A percentile compares a stretch with the other conserved stretches of the same genome.
Evolutionary conservation across 169 alveolate species (phyloP).

Genomic region (Theileria equi): DNA sequence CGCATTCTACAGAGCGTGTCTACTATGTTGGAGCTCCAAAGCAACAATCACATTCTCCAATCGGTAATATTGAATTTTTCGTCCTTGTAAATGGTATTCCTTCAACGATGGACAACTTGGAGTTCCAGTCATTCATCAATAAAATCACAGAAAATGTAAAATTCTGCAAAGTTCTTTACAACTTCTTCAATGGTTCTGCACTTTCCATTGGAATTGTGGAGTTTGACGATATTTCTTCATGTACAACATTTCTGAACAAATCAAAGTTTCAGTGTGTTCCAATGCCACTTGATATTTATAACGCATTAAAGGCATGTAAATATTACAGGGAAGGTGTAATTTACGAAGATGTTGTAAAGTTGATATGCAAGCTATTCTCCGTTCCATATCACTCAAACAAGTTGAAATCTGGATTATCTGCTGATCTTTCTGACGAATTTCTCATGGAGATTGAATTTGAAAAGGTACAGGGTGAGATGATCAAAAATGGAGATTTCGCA

Average conservation of each 20-base stretch:
- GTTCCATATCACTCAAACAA: background rate
- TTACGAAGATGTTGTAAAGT: slow-evolving; percentile 2
- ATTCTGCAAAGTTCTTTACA: slow-evolving; percentile 31
- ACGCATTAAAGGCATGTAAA: slow-evolving; percentile 9
- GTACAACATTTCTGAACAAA: slow-evolving; percentile 20
- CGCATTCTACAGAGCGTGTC: slow-evolving; percentile 32
- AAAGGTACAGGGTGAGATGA: slow-evolving; percentile 44
- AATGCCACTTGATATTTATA: slow-evolving; percentile 25
- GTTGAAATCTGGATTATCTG: background rate
- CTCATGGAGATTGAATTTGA: slow-evolving; percentile 52
- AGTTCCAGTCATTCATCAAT: slow-evolving; percentile 17
- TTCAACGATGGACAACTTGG: slow-evolving; percentile 51
- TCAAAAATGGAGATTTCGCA: slow-evolving; percentile 38
- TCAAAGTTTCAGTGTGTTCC: slow-evolving; percentile 10
- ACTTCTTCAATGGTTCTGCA: slow-evolving; percentile 33
- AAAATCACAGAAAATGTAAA: slow-evolving; percentile 4
- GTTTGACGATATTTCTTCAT: slow-evolving; percentile 17
- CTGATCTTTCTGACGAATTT: background rate
- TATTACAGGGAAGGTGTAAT: slow-evolving; percentile 43
- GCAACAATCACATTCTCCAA: slow-evolving; percentile 13
- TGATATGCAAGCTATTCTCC: slow-evolving; percentile 17
- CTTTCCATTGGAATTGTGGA: slow-evolving; percentile 51
- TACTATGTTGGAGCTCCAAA: slow-evolving; percentile 58
- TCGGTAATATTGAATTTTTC: slow-evolving; percentile 46
- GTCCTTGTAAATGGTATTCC: slow-evolving; percentile 45